phyloP scores from a whole-genome alignment of 176 grass and related monocot species.

The Ensete ventricosum region DNA sequence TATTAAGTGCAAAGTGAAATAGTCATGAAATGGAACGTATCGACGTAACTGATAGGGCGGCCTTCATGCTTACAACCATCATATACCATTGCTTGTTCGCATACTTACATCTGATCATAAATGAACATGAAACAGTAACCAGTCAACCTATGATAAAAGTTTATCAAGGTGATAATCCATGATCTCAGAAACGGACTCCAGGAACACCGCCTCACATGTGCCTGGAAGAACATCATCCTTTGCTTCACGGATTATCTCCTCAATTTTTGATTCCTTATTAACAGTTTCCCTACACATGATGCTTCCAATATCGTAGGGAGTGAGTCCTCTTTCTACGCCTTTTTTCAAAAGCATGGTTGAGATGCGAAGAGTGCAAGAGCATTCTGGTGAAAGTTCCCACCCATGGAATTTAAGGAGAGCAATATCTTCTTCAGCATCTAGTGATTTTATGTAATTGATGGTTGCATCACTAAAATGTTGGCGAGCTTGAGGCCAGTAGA shows the following conservation, averaged over 20 bases:
- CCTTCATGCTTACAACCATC: constrained; percentile 16
- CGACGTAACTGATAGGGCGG: background rate
- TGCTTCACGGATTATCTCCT: constrained; percentile 56
- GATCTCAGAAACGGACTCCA: constrained; percentile 62
- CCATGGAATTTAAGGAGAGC: constrained; percentile 58
- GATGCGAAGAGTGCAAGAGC: constrained; percentile 36
- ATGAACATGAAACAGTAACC: background rate
- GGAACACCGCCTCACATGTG: constrained; percentile 36
- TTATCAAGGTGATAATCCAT: constrained; percentile 49
- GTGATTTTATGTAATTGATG: constrained; percentile 43
- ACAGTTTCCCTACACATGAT: constrained; percentile 71
- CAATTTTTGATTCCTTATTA: constrained; percentile 60
- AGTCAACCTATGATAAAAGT: constrained; percentile 18
- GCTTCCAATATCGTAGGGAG: constrained; percentile 64
- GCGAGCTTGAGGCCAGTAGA: constrained; percentile 61
- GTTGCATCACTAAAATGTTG: constrained; percentile 41
- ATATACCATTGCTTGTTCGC: background rate
- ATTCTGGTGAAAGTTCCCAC: constrained; percentile 46
- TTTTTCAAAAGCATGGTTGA: constrained; percentile 80
- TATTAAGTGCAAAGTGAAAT: too few species aligned
- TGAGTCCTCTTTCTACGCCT: constrained; percentile 42
- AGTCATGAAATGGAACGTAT: too few species aligned
- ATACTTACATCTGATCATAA: background rate
- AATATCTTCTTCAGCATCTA: constrained; percentile 66
- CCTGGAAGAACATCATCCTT: constrained; percentile 55